Conservation (phyloP, 441 rosid genomes). For the Gossypium davidsonii region DNA sequence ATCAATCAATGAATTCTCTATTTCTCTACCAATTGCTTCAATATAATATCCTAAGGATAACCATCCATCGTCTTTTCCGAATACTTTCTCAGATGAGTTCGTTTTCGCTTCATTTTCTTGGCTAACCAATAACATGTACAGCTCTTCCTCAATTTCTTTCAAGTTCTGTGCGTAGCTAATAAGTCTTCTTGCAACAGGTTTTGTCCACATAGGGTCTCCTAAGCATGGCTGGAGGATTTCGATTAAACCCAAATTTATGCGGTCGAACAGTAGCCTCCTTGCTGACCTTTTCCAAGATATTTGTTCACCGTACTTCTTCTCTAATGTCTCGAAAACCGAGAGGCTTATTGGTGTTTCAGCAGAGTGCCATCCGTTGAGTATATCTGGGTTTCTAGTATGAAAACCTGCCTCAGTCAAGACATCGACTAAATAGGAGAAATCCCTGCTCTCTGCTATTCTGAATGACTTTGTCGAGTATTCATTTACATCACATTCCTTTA, state of each 20-base stretch:
- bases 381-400: conserved; percentile 17
- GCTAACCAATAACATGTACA: conserved; percentile 37
- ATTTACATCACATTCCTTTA: conserved; percentile 23
- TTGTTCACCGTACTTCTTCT: conserved; percentile 60
- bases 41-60: conserved; percentile 47
- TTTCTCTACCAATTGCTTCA: conserved; percentile 49
- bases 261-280: conserved; percentile 64
- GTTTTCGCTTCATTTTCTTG: conserved; percentile 42
- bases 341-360: conserved; percentile 32
- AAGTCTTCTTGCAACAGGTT: conserved; percentile 45
- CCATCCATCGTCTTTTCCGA: conserved; percentile 51
- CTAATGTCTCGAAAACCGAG: conserved; percentile 53
- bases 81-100: conserved; percentile 31
- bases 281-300: conserved; percentile 65
- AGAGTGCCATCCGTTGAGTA: conserved; percentile 22
- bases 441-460: conserved; percentile 40
- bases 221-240: conserved; percentile 39
- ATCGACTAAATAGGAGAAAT: conserved; percentile 62
- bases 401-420: conserved; percentile 55
- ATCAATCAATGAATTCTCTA: conserved; percentile 61
- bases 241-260: conserved; percentile 41
- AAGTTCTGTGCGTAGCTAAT: conserved; percentile 19
- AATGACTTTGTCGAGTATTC: conserved; percentile 21
- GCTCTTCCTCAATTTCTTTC: conserved; percentile 40
- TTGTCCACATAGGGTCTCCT: conserved; percentile 33